Evolutionary conservation across 306 rosid genomes (phyloP).

Genomic region (Neltuma alba): DNA sequence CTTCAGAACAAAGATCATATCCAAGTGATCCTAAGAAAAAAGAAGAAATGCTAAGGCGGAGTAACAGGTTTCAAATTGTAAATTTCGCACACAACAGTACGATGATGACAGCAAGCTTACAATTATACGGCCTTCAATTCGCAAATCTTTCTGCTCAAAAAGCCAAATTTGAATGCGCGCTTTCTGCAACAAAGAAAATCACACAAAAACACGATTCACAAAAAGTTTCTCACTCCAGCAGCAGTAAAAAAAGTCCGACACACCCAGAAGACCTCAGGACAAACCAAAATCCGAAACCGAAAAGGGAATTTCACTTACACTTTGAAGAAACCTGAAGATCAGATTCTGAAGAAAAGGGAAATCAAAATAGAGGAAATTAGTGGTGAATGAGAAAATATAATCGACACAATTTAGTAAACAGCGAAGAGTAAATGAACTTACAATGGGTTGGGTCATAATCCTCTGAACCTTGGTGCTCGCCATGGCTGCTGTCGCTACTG

Average conservation of each 20-base stretch:
- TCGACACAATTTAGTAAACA: not conserved
- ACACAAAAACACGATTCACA: not conserved
- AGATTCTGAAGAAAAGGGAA: constrained; percentile 25
- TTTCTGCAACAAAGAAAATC: not conserved
- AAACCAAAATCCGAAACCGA: not conserved
- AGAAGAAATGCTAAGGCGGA: not conserved
- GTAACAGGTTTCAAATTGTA: not conserved
- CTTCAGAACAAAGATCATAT: not conserved
- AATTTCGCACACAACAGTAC: not conserved
- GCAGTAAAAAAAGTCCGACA: not conserved
- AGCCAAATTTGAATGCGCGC: constrained; percentile 24
- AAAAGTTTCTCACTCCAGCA: not conserved
- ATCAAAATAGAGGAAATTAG: not conserved
- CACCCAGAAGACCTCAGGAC: not conserved
- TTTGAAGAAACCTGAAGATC: constrained; percentile 37
- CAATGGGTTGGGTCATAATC: constrained; percentile 85
- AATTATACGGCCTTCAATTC: constrained; percentile 30
- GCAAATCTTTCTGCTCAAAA: constrained; percentile 30
- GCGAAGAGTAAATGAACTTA: constrained; percentile 1
- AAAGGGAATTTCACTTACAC: constrained; percentile 16
- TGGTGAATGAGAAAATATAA: not conserved
- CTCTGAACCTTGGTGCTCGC: constrained; percentile 82
- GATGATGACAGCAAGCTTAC: not conserved
- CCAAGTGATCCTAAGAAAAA: not conserved
- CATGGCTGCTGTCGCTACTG: constrained; percentile 48